These are phyloP conservation scores for Selenicereus undatus DNA, from an alignment of 148 eudicot species.

Conservation along the genomic window DNA sequence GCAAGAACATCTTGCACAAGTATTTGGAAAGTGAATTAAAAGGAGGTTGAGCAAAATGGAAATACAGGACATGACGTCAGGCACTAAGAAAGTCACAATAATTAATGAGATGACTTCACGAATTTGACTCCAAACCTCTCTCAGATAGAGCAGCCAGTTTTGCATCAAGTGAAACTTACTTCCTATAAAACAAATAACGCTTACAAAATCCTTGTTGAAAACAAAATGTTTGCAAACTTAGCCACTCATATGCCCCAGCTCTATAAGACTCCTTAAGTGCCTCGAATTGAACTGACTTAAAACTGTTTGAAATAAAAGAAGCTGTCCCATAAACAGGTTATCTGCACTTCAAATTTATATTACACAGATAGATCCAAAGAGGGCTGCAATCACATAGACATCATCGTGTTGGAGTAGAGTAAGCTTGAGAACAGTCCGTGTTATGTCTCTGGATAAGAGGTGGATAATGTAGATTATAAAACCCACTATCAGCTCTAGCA, in stretches of 20 bases:
- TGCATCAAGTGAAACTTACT: not conserved
- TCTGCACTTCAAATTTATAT: no score
- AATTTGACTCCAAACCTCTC: not conserved
- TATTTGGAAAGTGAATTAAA: not conserved
- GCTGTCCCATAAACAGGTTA: no score
- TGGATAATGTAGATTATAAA: not conserved
- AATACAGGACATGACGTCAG: not conserved
- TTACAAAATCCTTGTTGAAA: not conserved
- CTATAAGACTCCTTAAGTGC: not conserved
- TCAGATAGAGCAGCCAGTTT: not conserved
- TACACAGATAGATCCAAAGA: not conserved
- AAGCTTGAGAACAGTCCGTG: not conserved
- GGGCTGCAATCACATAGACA: not conserved
- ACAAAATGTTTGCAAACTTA: not conserved
- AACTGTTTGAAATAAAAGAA: no score
- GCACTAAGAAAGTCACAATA: not conserved
- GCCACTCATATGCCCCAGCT: not conserved
- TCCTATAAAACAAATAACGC: not conserved
- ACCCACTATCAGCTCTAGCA: not conserved
- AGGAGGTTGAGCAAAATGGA: not conserved
- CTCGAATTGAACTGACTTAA: no score
- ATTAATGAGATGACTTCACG: not conserved
- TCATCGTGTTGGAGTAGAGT: not conserved
- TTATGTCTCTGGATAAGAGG: not conserved
- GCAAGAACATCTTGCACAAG: not conserved